A percentile compares a stretch with the other conserved stretches of the same genome.
phyloP scores from a whole-genome alignment of 352 stramenopile species.

The Phytophthora cryptogea region DNA sequence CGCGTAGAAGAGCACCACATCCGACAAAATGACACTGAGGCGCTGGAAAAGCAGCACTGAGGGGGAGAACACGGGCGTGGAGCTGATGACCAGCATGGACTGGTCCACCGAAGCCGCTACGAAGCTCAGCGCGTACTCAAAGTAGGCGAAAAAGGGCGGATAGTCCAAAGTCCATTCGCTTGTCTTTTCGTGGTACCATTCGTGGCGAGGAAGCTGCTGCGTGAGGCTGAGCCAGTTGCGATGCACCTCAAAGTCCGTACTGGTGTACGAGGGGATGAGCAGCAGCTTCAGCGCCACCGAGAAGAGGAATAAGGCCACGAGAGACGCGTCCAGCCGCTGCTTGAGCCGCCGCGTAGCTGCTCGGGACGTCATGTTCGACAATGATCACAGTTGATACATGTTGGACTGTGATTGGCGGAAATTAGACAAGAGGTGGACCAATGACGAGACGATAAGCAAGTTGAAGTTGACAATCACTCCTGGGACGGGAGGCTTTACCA shows the following conservation, averaged over 20 bases:
- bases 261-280: slow-evolving; percentile 93
- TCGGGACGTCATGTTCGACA: slow-evolving; percentile 14
- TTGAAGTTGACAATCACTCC: slow-evolving; percentile 27
- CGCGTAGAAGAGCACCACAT: slow-evolving; percentile 90
- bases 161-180: slow-evolving; percentile 99
- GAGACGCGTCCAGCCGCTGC: slow-evolving; percentile 39
- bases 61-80: slow-evolving; percentile 57
- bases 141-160: slow-evolving; percentile 97
- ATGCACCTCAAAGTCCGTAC: slow-evolving; percentile 98
- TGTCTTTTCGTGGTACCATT: slow-evolving; percentile 96
- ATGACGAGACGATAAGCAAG: background rate
- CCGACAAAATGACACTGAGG: slow-evolving; percentile 90
- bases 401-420: slow-evolving; percentile 14
- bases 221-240: slow-evolving; percentile 98
- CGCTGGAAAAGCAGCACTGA: slow-evolving; percentile 92
- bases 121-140: slow-evolving; percentile 92
- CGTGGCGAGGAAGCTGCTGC: slow-evolving; percentile 71
- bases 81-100: slow-evolving; percentile 67
- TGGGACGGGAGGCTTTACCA: background rate
- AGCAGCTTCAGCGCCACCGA: slow-evolving; percentile 87
- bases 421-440: background rate
- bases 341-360: slow-evolving; percentile 17
- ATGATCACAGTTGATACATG: slow-evolving; percentile 22
- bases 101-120: slow-evolving; percentile 59
- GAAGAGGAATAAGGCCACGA: slow-evolving; percentile 53